Evolutionary conservation across 73 alveolate species (phyloP).

Genomic region (Symbiodinium pilosum): DNA sequence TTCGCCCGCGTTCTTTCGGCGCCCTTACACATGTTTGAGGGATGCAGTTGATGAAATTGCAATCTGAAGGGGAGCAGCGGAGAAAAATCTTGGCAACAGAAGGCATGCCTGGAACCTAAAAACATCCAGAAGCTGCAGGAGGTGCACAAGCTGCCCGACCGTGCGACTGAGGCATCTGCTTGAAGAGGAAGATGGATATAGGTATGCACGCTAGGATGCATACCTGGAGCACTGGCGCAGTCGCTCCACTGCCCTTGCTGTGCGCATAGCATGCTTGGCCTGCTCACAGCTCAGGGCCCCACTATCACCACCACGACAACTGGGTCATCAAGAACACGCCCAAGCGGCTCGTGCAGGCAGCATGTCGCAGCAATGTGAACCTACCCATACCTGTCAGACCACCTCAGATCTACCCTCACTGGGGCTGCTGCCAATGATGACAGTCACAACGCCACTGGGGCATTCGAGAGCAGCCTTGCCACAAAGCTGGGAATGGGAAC

Average conservation of each 20-base stretch:
- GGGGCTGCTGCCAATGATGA: constrained; percentile 30
- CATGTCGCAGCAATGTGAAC: too few relatives aligned
- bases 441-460: constrained; percentile 66
- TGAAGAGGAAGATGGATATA: constrained; percentile 68
- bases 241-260: too few relatives aligned
- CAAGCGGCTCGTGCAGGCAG: too few relatives aligned
- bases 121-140: too few relatives aligned
- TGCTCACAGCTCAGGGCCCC: background rate
- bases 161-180: constrained; percentile 14
- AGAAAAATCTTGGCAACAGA: background rate
- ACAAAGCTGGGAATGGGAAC: too few relatives aligned
- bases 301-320: constrained; percentile 40
- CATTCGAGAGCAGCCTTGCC: constrained; percentile 62
- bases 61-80: background rate
- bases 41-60: background rate
- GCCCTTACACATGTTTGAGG: constrained; percentile 39
- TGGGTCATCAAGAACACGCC: background rate
- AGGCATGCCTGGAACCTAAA: background rate
- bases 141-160: background rate
- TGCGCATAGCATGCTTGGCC: background rate
- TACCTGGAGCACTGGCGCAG: background rate
- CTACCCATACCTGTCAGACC: background rate
- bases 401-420: background rate
- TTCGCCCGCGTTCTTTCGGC: constrained; percentile 84
- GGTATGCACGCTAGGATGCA: constrained; percentile 61